Evolutionary conservation across 1,284 basidiomycete genomes (phyloP), one percentile per base, ranked within the genome.

Genomic region (Trametes hirsuta): DNA sequence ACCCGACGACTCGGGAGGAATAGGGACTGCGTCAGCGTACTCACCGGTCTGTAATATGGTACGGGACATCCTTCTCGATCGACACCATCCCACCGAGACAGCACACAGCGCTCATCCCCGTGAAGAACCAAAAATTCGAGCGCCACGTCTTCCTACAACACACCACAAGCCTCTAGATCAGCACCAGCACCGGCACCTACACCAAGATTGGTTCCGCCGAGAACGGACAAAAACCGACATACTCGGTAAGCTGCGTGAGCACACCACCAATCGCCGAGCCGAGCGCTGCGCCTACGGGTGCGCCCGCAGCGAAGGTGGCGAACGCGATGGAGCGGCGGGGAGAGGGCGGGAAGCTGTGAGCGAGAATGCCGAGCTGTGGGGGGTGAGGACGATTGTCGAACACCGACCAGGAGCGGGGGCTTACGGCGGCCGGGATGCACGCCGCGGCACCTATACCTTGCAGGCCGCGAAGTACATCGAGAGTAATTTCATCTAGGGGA

Each of bases 291-390:
- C 93, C 94, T 0, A 95, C 73, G 0, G 94, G 93, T 4, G 91
- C 92, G 15, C 94, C 93, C 0, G 92, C 84, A 3, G 86, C 80
- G 62, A 93, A 94, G 0, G 87, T 86, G 0, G 92, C 85, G 65
- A 94, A 94, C 0, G 91, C 92, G 0, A 85, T 74, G 0, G 88
- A 85, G 5, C 93, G 82, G 1, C 85, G 80, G 8, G 79, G 79
- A 0, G 87, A 85, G 0, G 86, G 84, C 3, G 89, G 88, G 69
- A 94, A 94, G 0, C 85, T 77, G 39, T 88, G 81, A 0, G 92
- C 91, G 21, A 94, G 80, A 56, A 92, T 93, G 1, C 93, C 92
- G 18, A 94, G 78, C 86, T 90, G 35, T 15, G 14, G 9, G 34
- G 2, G 6, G 34, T 42, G 50, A 21, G 39, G 45, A 35, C 34